A percentile compares a stretch with the other conserved stretches of the same genome.
These are phyloP conservation scores for Scytalidium lignicola DNA, from an alignment of 2,329 filamentous ascomycete genomes.

Conservation along the genomic window DNA sequence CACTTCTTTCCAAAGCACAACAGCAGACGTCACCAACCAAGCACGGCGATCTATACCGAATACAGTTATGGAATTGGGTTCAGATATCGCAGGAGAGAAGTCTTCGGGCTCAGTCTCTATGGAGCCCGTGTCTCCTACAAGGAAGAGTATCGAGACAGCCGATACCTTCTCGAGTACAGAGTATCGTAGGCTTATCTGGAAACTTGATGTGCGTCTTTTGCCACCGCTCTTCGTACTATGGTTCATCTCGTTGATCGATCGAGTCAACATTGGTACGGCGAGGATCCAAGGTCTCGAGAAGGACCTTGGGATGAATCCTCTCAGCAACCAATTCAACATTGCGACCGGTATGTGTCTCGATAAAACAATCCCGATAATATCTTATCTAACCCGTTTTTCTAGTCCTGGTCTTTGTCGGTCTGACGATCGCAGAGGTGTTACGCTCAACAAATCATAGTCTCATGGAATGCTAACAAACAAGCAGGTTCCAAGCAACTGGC, in stretches of 20 bases:
- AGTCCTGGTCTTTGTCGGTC: constrained; percentile 4
- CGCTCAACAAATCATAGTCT: background rate
- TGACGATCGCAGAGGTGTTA: constrained; percentile 3
- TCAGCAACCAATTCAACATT: constrained; percentile 5
- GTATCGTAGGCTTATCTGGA: constrained; percentile 6
- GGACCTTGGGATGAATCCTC: constrained; percentile 53
- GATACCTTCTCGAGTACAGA: constrained; percentile 1
- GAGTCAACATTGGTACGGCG: constrained; percentile 45
- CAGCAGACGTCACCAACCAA: background rate
- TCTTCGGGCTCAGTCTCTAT: constrained; percentile 1
- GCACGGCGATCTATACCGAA: background rate
- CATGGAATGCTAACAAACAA: background rate
- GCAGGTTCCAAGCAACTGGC: constrained; percentile 4
- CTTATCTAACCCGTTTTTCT: background rate
- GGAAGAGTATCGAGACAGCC: background rate
- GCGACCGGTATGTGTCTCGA: constrained; percentile 1
- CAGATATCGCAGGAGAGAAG: constrained; percentile 2
- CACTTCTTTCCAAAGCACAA: constrained; percentile 1
- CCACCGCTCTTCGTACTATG: constrained; percentile 56
- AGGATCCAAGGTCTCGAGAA: constrained; percentile 44
- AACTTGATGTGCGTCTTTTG: constrained; percentile 25
- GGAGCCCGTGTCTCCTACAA: background rate
- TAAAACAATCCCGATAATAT: background rate
- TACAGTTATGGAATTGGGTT: constrained; percentile 1
- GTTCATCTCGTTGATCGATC: constrained; percentile 45